Evolutionary conservation across 2,329 filamentous ascomycete species (phyloP).

Genomic region (Sclerotinia trifoliorum): DNA sequence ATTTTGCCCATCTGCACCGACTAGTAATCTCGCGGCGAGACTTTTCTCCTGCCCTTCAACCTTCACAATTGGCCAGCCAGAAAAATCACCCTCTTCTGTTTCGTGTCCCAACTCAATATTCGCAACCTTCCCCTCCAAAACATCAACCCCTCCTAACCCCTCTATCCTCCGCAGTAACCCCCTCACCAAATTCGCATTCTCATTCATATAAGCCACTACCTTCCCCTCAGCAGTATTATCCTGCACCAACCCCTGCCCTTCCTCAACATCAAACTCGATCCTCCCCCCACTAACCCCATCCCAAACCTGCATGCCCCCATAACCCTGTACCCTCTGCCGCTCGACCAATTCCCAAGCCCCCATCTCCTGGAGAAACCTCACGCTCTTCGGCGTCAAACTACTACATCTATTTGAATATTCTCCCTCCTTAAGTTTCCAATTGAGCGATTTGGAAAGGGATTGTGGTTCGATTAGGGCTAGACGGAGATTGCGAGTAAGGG

Average conservation of each 20-base stretch:
- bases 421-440: constrained; percentile 64
- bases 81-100: constrained; percentile 69
- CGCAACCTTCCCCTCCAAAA: constrained; percentile 75
- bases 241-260: not conserved
- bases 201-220: constrained; percentile 92
- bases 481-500: constrained; percentile 71
- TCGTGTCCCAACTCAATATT: constrained; percentile 74
- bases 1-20: constrained; percentile 93
- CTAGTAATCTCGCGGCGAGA: constrained; percentile 77
- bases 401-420: constrained; percentile 92
- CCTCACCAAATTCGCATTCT: constrained; percentile 86
- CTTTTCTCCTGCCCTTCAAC: constrained; percentile 60
- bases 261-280: constrained; percentile 75
- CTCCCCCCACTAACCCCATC: constrained; percentile 84
- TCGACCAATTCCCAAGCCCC: constrained; percentile 83
- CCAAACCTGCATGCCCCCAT: constrained; percentile 98
- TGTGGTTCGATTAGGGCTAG: constrained; percentile 90
- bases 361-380: constrained; percentile 76
- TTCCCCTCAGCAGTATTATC: constrained; percentile 27
- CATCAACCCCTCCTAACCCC: constrained; percentile 64
- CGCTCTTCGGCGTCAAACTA: constrained; percentile 85
- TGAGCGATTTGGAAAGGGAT: constrained; percentile 67
- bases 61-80: constrained; percentile 82
- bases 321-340: constrained; percentile 72
- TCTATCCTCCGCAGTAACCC: constrained; percentile 71